Evolutionary conservation across 1,284 basidiomycete genomes (phyloP).

Genomic region (Schizophyllum amplum): DNA sequence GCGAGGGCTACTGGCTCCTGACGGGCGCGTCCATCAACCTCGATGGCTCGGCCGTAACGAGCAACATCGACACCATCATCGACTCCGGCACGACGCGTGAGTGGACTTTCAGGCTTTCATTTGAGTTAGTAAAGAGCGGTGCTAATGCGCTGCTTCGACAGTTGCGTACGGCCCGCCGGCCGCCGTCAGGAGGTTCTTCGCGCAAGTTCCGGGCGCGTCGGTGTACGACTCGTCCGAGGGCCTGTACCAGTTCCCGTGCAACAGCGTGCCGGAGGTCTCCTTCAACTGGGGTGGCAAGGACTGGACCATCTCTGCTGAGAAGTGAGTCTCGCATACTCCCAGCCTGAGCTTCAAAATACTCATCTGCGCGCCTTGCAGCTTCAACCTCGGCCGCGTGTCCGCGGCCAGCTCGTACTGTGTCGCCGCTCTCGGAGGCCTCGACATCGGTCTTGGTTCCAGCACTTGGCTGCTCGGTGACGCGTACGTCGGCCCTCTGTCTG

Average conservation of each 20-base stretch:
- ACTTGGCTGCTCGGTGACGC: conserved; percentile 14
- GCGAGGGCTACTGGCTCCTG: conserved; percentile 21
- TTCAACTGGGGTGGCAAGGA: conserved; percentile 14
- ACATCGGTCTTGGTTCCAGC: conserved; percentile 12
- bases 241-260: conserved; percentile 13
- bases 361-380: not conserved
- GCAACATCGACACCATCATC: conserved; percentile 12
- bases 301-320: conserved; percentile 10
- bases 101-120: not conserved
- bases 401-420: conserved; percentile 12
- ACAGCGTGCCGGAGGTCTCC: conserved; percentile 7
- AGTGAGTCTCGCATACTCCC: not conserved
- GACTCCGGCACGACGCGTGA: conserved; percentile 8
- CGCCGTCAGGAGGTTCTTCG: conserved; percentile 8
- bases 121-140: not conserved
- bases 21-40: conserved; percentile 9
- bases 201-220: conserved; percentile 8
- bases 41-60: conserved; percentile 2
- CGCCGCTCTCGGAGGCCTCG: conserved; percentile 11
- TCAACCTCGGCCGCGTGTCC: conserved; percentile 13
- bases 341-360: not conserved
- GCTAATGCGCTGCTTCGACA: no score
- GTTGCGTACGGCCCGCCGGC: conserved; percentile 11
- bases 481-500: not conserved
- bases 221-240: conserved; percentile 8